Percentiles rank a stretch among this genome's conserved stretches.
Evolutionary conservation across 371 early-diverging fungal genomes (phyloP).

Genomic region (Apophysomyces sp.): DNA sequence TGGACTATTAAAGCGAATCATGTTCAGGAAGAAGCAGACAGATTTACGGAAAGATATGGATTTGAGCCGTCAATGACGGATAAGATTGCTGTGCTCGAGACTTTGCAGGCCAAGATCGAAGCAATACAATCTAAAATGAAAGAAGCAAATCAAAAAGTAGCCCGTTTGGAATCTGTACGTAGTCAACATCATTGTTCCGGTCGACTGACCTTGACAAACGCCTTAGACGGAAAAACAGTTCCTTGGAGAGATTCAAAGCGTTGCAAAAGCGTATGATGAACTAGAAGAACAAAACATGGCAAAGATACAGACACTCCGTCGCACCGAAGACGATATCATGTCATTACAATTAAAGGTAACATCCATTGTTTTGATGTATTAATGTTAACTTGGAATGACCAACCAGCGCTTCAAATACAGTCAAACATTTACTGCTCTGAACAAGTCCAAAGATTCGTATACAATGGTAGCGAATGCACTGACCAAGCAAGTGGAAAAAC

Average conservation of each 20-base stretch:
- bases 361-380: neutral
- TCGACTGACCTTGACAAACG: neutral
- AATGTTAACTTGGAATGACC: constrained; percentile 13
- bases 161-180: constrained; percentile 12
- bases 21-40: neutral
- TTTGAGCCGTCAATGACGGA: constrained; percentile 11
- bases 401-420: constrained; percentile 64
- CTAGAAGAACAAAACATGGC: constrained; percentile 80
- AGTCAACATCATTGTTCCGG: neutral
- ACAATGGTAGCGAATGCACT: constrained; percentile 65
- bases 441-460: constrained; percentile 69
- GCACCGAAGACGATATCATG: constrained; percentile 78
- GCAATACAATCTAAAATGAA: neutral
- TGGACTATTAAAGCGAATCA: neutral
- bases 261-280: constrained; percentile 73
- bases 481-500: constrained; percentile 77
- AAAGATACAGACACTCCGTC: constrained; percentile 70
- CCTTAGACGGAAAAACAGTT: constrained; percentile 57
- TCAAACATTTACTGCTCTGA: constrained; percentile 67
- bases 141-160: neutral
- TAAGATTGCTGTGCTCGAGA: neutral
- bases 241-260: constrained; percentile 73
- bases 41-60: constrained; percentile 17
- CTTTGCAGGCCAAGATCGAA: constrained; percentile 12
- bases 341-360: constrained; percentile 67